A percentile compares a stretch with the other conserved stretches of the same genome.
phyloP scores from a whole-genome alignment of 2,329 filamentous ascomycete species.

The Microsporum ferrugineum region DNA sequence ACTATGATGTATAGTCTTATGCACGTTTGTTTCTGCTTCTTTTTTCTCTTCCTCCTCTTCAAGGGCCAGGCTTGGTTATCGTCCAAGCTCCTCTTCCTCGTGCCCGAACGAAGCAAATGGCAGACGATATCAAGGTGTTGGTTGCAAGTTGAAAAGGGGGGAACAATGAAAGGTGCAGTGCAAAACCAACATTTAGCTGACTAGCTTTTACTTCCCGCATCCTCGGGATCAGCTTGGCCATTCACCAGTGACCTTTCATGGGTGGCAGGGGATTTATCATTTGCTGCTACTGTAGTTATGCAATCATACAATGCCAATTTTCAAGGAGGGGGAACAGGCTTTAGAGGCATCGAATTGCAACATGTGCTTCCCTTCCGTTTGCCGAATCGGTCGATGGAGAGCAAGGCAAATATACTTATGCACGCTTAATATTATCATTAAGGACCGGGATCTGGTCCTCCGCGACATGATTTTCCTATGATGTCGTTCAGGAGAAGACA shows the following conservation, averaged over 20 bases:
- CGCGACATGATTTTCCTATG: not conserved
- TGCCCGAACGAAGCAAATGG: not conserved
- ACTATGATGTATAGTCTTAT: no score
- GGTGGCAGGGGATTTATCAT: no score
- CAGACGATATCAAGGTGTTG: not conserved
- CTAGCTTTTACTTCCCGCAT: not conserved
- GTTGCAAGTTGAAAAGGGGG: not conserved
- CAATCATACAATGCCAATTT: no score
- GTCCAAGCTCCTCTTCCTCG: not conserved
- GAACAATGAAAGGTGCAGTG: not conserved
- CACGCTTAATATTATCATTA: not conserved
- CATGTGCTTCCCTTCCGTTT: not conserved
- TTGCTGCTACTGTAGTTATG: no score
- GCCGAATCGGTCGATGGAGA: not conserved
- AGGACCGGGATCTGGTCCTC: not conserved
- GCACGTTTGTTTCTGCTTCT: not conserved
- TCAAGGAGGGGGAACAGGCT: not conserved
- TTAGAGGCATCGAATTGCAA: not conserved
- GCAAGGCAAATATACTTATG: not conserved
- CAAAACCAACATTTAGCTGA: not conserved
- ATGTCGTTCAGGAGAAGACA: not conserved
- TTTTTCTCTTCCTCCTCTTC: not conserved
- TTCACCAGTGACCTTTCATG: not conserved
- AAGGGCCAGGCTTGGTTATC: not conserved
- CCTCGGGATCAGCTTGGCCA: not conserved